Conservation (phyloP, 1,284 basidiomycete species). For the Neolentinus lepideus region DNA sequence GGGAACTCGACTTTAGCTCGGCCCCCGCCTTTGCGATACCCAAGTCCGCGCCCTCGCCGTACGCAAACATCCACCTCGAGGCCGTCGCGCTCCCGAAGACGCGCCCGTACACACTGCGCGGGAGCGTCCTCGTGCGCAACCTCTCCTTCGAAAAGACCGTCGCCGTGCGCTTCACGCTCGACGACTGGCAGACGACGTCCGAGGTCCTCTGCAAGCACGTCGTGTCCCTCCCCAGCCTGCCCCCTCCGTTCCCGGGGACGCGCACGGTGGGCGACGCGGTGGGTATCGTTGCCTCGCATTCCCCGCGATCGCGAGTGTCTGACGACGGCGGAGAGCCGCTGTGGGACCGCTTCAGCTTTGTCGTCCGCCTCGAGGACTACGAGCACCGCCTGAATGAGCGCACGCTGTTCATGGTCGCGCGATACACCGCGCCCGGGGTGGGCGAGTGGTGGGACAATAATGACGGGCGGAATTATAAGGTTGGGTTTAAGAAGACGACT, state of each 20-base stretch:
- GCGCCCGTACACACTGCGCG: constrained; percentile 35
- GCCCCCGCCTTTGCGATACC: constrained; percentile 36
- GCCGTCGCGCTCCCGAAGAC: constrained; percentile 32
- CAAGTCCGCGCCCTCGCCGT: constrained; percentile 22
- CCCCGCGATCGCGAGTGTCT: constrained; percentile 1
- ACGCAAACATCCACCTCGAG: constrained; percentile 44
- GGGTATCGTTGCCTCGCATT: constrained; percentile 13
- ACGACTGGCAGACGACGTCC: constrained; percentile 89
- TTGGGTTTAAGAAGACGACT: constrained; percentile 48
- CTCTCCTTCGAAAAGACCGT: constrained; percentile 85
- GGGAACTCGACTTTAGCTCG: constrained; percentile 32
- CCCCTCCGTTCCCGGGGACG: constrained; percentile 29
- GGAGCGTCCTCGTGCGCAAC: constrained; percentile 70
- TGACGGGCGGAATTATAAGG: constrained; percentile 67
- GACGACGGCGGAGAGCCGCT: constrained; percentile 13
- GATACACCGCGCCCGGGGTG: constrained; percentile 43
- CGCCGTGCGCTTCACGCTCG: constrained; percentile 84
- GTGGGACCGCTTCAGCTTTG: constrained; percentile 56
- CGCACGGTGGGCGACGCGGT: constrained; percentile 27
- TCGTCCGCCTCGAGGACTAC: constrained; percentile 72
- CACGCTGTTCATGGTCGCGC: constrained; percentile 58
- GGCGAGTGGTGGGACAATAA: constrained; percentile 91
- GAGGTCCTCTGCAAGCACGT: constrained; percentile 73
- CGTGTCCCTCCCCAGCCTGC: constrained; percentile 40
- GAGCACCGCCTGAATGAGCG: constrained; percentile 57